phyloP scores from a whole-genome alignment of 129 eudicot species.

The Logfia minima region DNA sequence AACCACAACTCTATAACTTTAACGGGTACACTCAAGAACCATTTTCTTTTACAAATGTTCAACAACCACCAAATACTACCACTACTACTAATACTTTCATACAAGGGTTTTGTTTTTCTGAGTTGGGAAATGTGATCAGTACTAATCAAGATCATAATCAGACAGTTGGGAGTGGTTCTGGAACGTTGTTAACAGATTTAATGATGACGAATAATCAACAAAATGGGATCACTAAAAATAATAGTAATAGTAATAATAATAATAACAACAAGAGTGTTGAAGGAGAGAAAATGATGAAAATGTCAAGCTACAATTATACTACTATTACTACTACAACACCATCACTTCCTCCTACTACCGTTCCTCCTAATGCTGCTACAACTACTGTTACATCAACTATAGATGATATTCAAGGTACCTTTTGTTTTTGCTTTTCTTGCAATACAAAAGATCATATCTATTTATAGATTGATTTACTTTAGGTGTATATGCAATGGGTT shows the following conservation, averaged over 20 bases:
- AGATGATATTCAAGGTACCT: conserved; percentile 51
- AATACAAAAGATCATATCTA: background rate
- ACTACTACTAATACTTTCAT: background rate
- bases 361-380: conserved; percentile 27
- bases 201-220: conserved; percentile 35
- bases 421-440: background rate
- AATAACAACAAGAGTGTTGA: conserved; percentile 1
- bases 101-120: conserved; percentile 53
- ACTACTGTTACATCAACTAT: conserved; percentile 36
- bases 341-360: conserved; percentile 26
- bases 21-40: conserved; percentile 45
- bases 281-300: conserved; percentile 42
- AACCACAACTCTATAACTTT: conserved; percentile 9
- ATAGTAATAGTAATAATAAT: background rate
- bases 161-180: conserved; percentile 34
- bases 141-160: conserved; percentile 19
- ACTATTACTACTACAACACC: conserved; percentile 17
- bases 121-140: conserved; percentile 14
- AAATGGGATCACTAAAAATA: background rate
- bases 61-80: conserved; percentile 15
- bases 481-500: background rate
- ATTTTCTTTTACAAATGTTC: conserved; percentile 30
- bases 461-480: background rate
- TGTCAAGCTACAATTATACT: conserved; percentile 28
- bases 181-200: conserved; percentile 33